These are phyloP conservation scores for Cystobasidium tubakii DNA, from an alignment of 768 basidiomycete species.

Conservation along the genomic window DNA sequence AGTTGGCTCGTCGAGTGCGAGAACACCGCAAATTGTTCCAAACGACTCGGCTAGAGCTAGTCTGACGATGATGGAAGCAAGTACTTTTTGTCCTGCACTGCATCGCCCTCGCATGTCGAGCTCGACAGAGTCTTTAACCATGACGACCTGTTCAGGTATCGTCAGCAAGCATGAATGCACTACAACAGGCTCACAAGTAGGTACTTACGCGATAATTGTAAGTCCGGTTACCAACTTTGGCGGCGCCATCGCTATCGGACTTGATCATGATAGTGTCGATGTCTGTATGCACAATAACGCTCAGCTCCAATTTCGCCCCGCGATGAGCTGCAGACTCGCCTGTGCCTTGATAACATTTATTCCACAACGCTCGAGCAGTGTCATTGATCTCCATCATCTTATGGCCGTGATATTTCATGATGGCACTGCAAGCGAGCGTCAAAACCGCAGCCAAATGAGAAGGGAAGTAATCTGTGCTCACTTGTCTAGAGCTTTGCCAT, in stretches of 20 bases:
- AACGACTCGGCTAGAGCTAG: conserved; percentile 96
- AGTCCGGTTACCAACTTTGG: conserved; percentile 67
- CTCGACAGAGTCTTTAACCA: conserved; percentile 98
- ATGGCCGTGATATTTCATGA: conserved; percentile 93
- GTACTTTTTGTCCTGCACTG: conserved; percentile 96
- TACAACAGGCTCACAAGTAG: not conserved
- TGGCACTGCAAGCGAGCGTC: conserved; percentile 61
- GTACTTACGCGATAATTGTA: conserved; percentile 87
- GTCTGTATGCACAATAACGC: conserved; percentile 55
- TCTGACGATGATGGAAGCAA: conserved; percentile 95
- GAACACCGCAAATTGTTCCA: conserved; percentile 92
- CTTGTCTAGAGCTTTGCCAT: conserved; percentile 95
- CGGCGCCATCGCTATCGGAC: conserved; percentile 84
- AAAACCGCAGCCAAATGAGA: not conserved
- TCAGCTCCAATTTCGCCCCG: not conserved
- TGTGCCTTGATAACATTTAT: conserved; percentile 97
- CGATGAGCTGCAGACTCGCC: conserved; percentile 64
- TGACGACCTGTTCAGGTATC: conserved; percentile 66
- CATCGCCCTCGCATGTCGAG: conserved; percentile 99
- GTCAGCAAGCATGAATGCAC: not conserved
- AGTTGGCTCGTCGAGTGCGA: conserved; percentile 95
- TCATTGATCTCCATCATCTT: conserved; percentile 99
- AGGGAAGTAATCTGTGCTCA: conserved; percentile 50
- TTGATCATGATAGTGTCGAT: conserved; percentile 95
- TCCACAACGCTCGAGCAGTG: conserved; percentile 94